These are phyloP conservation scores for Penicillium sp. DNA, from an alignment of 2,329 filamentous ascomycete species.

Conservation along the genomic window DNA sequence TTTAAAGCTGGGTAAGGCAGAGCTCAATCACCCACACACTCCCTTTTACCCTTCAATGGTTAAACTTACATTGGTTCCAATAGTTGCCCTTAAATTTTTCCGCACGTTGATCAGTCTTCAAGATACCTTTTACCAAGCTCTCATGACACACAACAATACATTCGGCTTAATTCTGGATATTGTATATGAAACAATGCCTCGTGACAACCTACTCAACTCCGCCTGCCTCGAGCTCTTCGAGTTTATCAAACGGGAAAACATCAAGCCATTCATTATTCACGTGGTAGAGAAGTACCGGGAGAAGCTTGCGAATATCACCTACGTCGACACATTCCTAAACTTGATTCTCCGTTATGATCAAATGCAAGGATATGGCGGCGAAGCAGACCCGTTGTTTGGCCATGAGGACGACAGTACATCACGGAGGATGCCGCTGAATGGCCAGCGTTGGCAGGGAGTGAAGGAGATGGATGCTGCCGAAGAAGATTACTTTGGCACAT, in stretches of 20 bases:
- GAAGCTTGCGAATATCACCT: slow-evolving; percentile 71
- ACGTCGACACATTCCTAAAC: slow-evolving; percentile 80
- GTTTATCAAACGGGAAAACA: slow-evolving; percentile 77
- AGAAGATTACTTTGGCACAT: slow-evolving; percentile 91
- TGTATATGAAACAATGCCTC: slow-evolving; percentile 79
- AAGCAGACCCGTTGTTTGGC: slow-evolving; percentile 67
- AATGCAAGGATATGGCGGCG: slow-evolving; percentile 65
- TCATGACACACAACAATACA: slow-evolving; percentile 77
- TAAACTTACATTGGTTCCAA: slow-evolving; percentile 3
- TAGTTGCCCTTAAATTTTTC: slow-evolving; percentile 91
- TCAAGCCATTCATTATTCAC: slow-evolving; percentile 79
- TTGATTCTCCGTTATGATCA: slow-evolving; percentile 78
- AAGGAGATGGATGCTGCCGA: slow-evolving; percentile 83
- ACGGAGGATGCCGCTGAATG: slow-evolving; percentile 52
- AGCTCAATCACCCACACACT: not conserved
- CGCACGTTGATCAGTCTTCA: slow-evolving; percentile 80
- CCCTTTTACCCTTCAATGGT: not conserved
- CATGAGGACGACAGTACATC: slow-evolving; percentile 64
- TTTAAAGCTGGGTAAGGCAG: slow-evolving; percentile 73
- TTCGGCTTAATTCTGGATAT: slow-evolving; percentile 84
- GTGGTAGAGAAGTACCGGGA: slow-evolving; percentile 82
- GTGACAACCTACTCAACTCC: slow-evolving; percentile 91
- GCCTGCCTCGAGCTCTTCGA: slow-evolving; percentile 94
- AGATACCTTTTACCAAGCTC: slow-evolving; percentile 87
- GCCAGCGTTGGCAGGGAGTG: slow-evolving; percentile 67